A percentile compares a stretch with the other conserved stretches of the same genome.
Conservation (phyloP, 2,329 filamentous ascomycete species). For the Alternaria sp. region DNA sequence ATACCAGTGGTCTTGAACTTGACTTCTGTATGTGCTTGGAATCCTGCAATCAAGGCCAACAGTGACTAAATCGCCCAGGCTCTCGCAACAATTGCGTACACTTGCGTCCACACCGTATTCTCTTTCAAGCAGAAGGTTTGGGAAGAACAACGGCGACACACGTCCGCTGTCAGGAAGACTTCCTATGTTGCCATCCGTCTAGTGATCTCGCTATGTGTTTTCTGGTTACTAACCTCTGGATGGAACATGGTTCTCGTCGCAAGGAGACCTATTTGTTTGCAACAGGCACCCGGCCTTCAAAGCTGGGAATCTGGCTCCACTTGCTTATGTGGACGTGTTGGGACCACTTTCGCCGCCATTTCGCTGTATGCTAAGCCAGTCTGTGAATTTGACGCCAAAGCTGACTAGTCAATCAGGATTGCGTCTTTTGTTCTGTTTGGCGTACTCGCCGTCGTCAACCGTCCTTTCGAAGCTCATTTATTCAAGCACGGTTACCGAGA, state of each 20-base stretch:
- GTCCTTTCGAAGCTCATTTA: slow-evolving; percentile 48
- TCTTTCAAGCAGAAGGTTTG: slow-evolving; percentile 42
- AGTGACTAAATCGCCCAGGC: slow-evolving; percentile 29
- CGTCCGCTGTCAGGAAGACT: slow-evolving; percentile 34
- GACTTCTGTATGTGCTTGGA: slow-evolving; percentile 35
- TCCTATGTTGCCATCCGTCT: slow-evolving; percentile 44
- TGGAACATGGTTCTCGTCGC: slow-evolving; percentile 51
- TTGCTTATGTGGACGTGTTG: slow-evolving; percentile 39
- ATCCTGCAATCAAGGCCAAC: neutral
- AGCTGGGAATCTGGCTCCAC: slow-evolving; percentile 44
- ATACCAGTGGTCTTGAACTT: slow-evolving; percentile 42
- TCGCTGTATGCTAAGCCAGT: slow-evolving; percentile 35
- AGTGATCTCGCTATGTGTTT: slow-evolving; percentile 38
- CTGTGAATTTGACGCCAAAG: neutral
- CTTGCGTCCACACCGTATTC: slow-evolving; percentile 44
- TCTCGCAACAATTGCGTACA: slow-evolving; percentile 42
- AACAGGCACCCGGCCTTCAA: slow-evolving; percentile 23
- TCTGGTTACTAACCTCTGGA: slow-evolving; percentile 48
- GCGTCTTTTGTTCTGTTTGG: slow-evolving; percentile 43
- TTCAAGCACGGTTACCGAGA: slow-evolving; percentile 33
- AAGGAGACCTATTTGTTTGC: slow-evolving; percentile 43
- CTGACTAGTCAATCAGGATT: slow-evolving; percentile 27
- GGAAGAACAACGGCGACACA: slow-evolving; percentile 32
- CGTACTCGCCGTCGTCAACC: slow-evolving; percentile 40
- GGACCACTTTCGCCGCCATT: slow-evolving; percentile 41